Base-by-base conservation (phyloP, 164 flowering plant genomes). In the Vitis cinerea region DNA sequence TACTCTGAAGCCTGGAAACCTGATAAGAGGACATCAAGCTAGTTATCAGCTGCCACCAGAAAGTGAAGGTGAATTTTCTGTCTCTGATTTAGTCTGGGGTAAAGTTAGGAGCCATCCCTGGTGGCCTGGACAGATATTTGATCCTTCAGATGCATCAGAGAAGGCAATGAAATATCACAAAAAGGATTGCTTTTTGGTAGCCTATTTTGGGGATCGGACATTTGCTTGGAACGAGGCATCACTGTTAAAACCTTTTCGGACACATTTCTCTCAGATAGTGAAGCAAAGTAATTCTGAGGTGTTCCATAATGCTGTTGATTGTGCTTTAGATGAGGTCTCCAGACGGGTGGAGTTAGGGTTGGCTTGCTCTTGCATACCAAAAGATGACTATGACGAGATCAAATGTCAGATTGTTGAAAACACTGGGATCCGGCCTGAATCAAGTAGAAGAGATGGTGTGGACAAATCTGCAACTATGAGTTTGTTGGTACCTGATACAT, bases 171-270 rank as follows among this genome's bases (percentile, higher is more conserved):
- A 79, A 52, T 72, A 84, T 62, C 65, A 70, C 37, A 80, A 80
- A 62, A 74, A 80, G 79, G 85, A 78, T 37, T 60, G 73, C 66
- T 79, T 55, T 66, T 61, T 84, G 67, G 79, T 84, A n/a, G 84
- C 85, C 10, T 84, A 78, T 78, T 88, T 84, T 80, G 92, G 92
- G n/a, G 92, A 88, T 72, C 65, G 78, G 31, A 79, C 88, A 2
- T 88, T 88, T 83, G 87, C 88, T 47, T 88, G 92, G 92, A 85
- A 82, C 71, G 90, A 88, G 16, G 75, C 84, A 48, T 80, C 89
- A 53, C 63, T 64, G 11, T 57, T 88, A 23, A 88, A 81, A 79
- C 85, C 84, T 4, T 86, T 88, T 37, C 65, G 81, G 31, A 30
- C 73, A 9, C 71, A 82, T 74, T 88, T 88, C 70, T 69, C 84